Evolutionary conservation across 2,329 filamentous ascomycete species (phyloP), one percentile per base, ranked within the genome.

Genomic region (Cladosporium sp.): DNA sequence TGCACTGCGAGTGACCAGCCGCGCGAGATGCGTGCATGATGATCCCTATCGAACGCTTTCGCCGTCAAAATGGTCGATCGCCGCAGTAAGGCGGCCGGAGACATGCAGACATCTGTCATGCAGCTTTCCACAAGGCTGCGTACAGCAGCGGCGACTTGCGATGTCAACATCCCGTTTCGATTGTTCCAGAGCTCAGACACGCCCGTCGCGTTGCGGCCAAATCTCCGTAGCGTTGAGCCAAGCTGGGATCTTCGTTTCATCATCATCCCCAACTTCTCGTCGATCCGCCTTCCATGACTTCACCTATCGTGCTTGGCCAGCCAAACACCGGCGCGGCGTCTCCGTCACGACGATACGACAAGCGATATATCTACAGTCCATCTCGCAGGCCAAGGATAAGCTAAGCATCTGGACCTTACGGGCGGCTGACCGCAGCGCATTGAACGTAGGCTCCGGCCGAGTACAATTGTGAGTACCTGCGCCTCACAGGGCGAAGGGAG

Each of bases 251-350:
- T 14, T 31, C 43, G 43, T 45, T 45, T 45, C 43, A 45, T 45
- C 43, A 45, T n/a, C 33, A 19, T 37, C 19, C 44, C 22, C 16
- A n/a, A 22, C 34, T 38, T 38, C n/a, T 14, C 8, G 44, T 46
- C 34, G 46, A 49, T 43, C 46, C 37, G 22, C 33, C 37, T 31
- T 49, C 46, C 38, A 50, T 37, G 48, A 50, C 48, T 43, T 50
- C 48, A 50, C 48, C 40, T 32, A 14, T 18, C 9, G 19, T n/a
- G 13, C 22, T 18, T 32, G 18, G 18, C 40, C 16, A 8, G 22
- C 19, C 16, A 35, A 14, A 35, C 40, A 35, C 40, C 40, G 48
- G 40, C 48, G 48, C 40, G 48, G 48, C 48, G 13, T 13, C 40
- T 37, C 16, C 2, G 42, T 34, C 46, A 16, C 14, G n/a, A 33